Percentiles rank a stretch among this genome's conserved stretches.
These are phyloP conservation scores for Globisporangium heterothallicum DNA, from an alignment of 352 stramenopile genomes.

Conservation along the genomic window DNA sequence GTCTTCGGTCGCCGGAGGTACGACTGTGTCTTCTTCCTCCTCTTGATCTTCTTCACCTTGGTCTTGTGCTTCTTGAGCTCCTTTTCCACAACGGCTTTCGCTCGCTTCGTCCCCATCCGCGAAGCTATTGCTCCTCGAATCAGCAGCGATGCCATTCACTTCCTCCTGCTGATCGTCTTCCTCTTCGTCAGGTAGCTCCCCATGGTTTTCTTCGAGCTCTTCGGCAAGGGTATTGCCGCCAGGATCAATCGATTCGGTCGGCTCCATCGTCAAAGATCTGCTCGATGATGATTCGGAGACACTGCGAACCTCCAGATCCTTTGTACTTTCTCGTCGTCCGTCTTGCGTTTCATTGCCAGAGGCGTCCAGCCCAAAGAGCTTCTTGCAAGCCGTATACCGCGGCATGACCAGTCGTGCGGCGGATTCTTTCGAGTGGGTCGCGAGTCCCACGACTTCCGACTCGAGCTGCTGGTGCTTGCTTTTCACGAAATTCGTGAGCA, in stretches of 20 bases:
- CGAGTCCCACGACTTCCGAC: constrained; percentile 29
- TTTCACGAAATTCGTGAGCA: constrained; percentile 36
- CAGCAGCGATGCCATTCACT: too few species aligned
- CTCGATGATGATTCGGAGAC: constrained; percentile 3
- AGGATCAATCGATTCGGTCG: background rate
- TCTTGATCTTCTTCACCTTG: background rate
- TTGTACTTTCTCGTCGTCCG: background rate
- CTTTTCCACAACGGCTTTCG: too few species aligned
- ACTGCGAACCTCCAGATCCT: background rate
- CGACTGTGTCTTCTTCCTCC: background rate
- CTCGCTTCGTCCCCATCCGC: too few species aligned
- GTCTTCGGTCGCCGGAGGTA: background rate
- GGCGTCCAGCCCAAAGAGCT: constrained; percentile 18
- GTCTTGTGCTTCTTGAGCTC: background rate
- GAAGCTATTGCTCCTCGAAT: too few species aligned
- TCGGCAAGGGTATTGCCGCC: background rate
- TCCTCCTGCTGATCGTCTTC: background rate
- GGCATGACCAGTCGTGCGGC: constrained; percentile 29
- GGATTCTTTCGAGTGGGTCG: constrained; percentile 33
- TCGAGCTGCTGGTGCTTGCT: constrained; percentile 31
- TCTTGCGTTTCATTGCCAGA: background rate
- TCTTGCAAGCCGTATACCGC: constrained; percentile 27
- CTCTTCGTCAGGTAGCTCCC: background rate
- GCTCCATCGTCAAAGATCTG: background rate
- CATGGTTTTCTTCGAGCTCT: background rate